Evolutionary conservation across 257 asterid genomes (phyloP), one percentile per base, ranked within the genome.

Genomic region (Nicotiana sylvestris): DNA sequence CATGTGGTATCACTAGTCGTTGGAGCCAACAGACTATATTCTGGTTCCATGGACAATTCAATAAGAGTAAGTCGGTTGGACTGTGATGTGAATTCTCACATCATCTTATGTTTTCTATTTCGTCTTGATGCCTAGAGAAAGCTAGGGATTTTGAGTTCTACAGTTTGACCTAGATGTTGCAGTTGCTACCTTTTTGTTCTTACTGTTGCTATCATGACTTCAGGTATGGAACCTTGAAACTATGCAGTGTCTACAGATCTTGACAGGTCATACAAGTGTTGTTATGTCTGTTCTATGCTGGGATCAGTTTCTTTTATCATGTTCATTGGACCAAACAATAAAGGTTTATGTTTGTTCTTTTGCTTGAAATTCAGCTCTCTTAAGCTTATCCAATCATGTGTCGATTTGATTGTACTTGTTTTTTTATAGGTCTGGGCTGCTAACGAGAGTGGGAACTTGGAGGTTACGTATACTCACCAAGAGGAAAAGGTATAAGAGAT

Each of bases 271-370:
- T 83, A 86, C 92, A 13, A 87, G 85, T 87, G 98, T 91, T 78
- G 99, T 96, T 83, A 96, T 95, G 98, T 96, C 98, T 81, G 92
- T 96, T 90, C 89, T 96, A 81, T 94, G 99, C 70, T 96, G 99
- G 99, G 99, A 96, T 84, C 97, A 93, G 82, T 96, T 96, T 89
- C 98, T 96, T 78, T 88, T 96, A 83, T 90, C 98, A 8, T 97
- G 98, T 90, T 96, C 99, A 21, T 83, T 96, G 87, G 99, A 96
- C 88, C 90, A 89, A 87, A 96, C 99, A 16, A 88, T 94, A 6
- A 96, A 93, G 97, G 99, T 94, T 51, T 33, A 80, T 39, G 17
- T 77, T 82, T 76, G 1, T 30, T 39, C 35, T 10, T 81, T 1
- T 58, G 7, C 72, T 32, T 39, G 53, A 35, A 68, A 82, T 82